Base-by-base conservation (phyloP, 1,284 basidiomycete genomes). In the Fistulina hepatica region DNA sequence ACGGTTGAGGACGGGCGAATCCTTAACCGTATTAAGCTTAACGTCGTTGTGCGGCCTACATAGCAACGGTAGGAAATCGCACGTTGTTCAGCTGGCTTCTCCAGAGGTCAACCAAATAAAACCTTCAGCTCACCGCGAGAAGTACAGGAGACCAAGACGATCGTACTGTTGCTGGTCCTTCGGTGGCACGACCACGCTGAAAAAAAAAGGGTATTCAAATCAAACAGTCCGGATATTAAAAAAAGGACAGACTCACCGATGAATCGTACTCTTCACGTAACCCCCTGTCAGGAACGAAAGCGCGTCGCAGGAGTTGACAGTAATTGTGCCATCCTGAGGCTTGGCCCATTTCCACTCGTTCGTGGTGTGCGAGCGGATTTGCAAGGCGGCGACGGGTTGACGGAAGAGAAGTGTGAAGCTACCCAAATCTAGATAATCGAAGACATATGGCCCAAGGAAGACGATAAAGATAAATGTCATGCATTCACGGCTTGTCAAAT, bases 301-400 rank as follows among this genome's bases (percentile, higher is more conserved):
- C 4, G 67, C 67, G 45, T 73, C 71, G 43, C 70, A 69, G 4
- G 67, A 63, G 52, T 73, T 73, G 15, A 71, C 69, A 16, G 71
- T 65, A 30, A 66, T 47, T 17, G 64, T 66, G 27, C 58, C 63
- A 40, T 67, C 64, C 50, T 63, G 63, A 7, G 65, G 64, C 52
- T 65, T 65, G 13, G 64, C 64, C 64, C 64, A 64, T 48, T 65
- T 65, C 63, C 63, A 67, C 46, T 62, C 58, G 41, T 59, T 55
- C 4, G 57, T 60, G 9, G 45, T 37, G 12, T 35, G 61, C 44
- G 33, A 57, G 48, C 55, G 53, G 47, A 67, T 67, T 47, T 67
- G 65, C 19, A 67, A 55, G n/a, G 58, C 65, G 1, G 65, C 60
- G 15, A 66, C 64, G 12, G 64, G 61, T 46, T 66, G 65, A 33